A percentile compares a stretch with the other conserved stretches of the same genome.
These are phyloP conservation scores for Xenoacremonium recifei DNA, from an alignment of 2,329 filamentous ascomycete genomes.

Conservation along the genomic window DNA sequence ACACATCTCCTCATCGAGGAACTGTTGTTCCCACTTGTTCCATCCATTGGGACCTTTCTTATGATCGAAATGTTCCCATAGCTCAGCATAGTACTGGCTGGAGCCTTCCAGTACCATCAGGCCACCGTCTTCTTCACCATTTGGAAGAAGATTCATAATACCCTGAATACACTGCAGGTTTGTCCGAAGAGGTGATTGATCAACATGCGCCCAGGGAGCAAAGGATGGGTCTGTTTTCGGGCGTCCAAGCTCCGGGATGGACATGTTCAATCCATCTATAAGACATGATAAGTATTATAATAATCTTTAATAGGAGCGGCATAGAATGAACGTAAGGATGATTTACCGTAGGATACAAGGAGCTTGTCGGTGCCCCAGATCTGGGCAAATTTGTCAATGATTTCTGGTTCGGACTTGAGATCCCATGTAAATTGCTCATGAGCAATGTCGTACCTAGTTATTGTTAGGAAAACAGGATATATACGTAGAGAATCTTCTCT, in stretches of 20 bases:
- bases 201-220: conserved; percentile 28
- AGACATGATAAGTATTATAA: no score
- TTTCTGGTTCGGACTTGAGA: conserved; percentile 34
- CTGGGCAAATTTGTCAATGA: conserved; percentile 38
- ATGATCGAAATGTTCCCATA: conserved; percentile 2
- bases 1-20: background rate
- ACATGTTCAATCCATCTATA: conserved; percentile 1
- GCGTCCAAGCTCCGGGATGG: background rate
- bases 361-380: conserved; percentile 40
- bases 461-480: no score
- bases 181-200: conserved; percentile 25
- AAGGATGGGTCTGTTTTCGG: conserved; percentile 15
- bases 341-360: conserved; percentile 46
- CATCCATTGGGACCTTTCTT: conserved; percentile 2
- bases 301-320: no score
- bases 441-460: no score
- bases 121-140: conserved; percentile 15
- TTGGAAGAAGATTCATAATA: conserved; percentile 21
- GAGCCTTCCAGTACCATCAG: conserved; percentile 8
- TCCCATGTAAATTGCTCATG: conserved; percentile 43
- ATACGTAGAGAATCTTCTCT: no score
- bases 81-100: no score
- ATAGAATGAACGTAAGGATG: no score
- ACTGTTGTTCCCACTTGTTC: conserved; percentile 1
- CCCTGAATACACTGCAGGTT: conserved; percentile 30